Base-by-base conservation (phyloP, 1,284 basidiomycete genomes). In the Ceratobasidium sp. region DNA sequence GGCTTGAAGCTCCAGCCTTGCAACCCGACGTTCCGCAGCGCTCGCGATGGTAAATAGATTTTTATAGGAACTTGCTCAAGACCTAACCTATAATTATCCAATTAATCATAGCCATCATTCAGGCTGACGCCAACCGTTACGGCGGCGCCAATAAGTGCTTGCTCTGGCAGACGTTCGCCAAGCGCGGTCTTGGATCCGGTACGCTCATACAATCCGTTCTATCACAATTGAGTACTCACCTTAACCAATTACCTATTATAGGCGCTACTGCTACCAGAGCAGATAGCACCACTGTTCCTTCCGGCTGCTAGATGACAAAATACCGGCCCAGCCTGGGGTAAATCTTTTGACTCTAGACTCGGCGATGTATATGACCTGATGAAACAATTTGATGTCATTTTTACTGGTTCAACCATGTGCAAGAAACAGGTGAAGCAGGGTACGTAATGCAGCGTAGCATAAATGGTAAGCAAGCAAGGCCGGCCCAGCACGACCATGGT, bases 71-170 rank as follows among this genome's bases (percentile, higher is more conserved):
- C n/a, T n/a, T n/a, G n/a, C n/a, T n/a, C n/a, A n/a, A n/a, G n/a
- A n/a, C n/a, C n/a, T n/a, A n/a, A n/a, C n/a, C 23, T 12, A 5
- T 33, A 18, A 44, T 28, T 39, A 20, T 26, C 12, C 42, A 15
- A 2, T 49, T n/a, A n/a, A 0, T 33, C 18, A n/a, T 67, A 79
- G 78, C 79, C 10, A 69, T 81, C 12, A 78, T 78, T 33, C 79
- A 76, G 15, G 79, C 78, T 1, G 80, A 81, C 46, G 64, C 53
- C 44, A 80, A 80, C 64, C 71, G 80, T 18, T 79, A 80, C 42
- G 44, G 20, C 28, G 79, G 80, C 13, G 63, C 67, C 13, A 79
- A 79, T 77, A 77, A 77, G 40, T 81, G 81, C 70, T 39, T 67
- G 20, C 64, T 81, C n/a, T 72, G 70, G 70, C 20, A 39, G 15